Evolutionary conservation across 176 grass and related monocot genomes (phyloP), one percentile per base, ranked within the genome.

Genomic region (Tillandsia leiboldiana): DNA sequence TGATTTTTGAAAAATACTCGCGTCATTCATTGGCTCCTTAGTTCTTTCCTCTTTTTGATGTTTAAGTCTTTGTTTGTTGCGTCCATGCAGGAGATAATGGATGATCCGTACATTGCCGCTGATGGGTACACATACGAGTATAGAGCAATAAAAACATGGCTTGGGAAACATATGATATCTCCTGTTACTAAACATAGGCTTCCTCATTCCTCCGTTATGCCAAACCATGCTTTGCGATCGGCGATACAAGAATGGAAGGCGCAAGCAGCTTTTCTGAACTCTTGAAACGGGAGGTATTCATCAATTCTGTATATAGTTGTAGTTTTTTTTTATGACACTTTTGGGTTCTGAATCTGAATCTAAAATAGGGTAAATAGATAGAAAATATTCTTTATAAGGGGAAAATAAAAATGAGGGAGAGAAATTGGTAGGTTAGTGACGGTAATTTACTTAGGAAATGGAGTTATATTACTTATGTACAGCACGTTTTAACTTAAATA

Each of bases 81-180:
- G 74, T 67, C 51, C 11, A 63, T 61, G 63, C 80, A 96, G 92
- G 88, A 82, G 64, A 75, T 96, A 49, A 96, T 96, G 92, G 83
- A 84, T 0, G 70, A 96, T 70, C 92, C 92, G 15, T 89, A 80
- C 65, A 80, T 91, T 67, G 92, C 92, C 69, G 83, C 85, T 64
- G 92, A 91, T 78, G 92, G 92, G 68, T 86, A 96, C 69, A 96
- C 88, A 49, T 96, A 96, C 18, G 88, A 96, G 66, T 74, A 84
- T 66, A 86, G 33, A 42, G 92, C 83, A 79, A 96, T 96, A 58
- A 75, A 75, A 82, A 80, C 85, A 78, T 96, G 92, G 92, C 75
- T 96, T 48, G 33, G 80, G 58, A 75, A 89, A 75, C 56, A 83
- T 70, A 75, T 78, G 53, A 72, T 78, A 70, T 96, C 92, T 24